A percentile compares a stretch with the other conserved stretches of the same genome.
These are phyloP conservation scores for Parietichytrium sp. DNA, from an alignment of 108 stramenopile species.

Conservation along the genomic window DNA sequence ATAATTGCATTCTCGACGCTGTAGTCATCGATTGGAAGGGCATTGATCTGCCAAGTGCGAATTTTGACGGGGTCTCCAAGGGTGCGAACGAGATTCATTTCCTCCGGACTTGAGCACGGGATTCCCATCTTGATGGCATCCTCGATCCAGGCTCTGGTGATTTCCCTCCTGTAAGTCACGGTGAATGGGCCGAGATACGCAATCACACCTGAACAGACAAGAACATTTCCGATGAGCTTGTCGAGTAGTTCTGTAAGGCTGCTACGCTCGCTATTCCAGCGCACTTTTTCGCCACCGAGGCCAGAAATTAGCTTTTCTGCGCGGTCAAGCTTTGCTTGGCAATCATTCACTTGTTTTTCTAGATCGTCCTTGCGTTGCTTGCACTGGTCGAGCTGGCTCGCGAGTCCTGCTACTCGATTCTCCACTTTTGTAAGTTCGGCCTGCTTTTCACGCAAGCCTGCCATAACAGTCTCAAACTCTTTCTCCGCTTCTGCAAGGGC, in stretches of 20 bases:
- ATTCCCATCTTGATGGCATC: slow-evolving; percentile 56
- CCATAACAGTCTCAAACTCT: slow-evolving; percentile 51
- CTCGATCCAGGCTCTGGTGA: slow-evolving; percentile 51
- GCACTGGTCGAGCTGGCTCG: slow-evolving; percentile 45
- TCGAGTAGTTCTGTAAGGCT: slow-evolving; percentile 43
- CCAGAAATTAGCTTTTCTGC: slow-evolving; percentile 64
- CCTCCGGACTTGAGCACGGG: slow-evolving; percentile 48
- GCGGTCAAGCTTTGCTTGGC: slow-evolving; percentile 59
- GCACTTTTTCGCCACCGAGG: slow-evolving; percentile 61
- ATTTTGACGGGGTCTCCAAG: slow-evolving; percentile 74
- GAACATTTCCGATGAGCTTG: slow-evolving; percentile 62
- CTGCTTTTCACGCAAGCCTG: slow-evolving; percentile 55
- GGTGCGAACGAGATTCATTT: slow-evolving; percentile 8
- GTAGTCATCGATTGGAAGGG: slow-evolving; percentile 60
- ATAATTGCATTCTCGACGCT: slow-evolving; percentile 63
- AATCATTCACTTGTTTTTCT: slow-evolving; percentile 47
- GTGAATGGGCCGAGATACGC: slow-evolving; percentile 70
- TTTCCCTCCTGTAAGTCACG: slow-evolving; percentile 44
- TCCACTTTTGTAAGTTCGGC: slow-evolving; percentile 54
- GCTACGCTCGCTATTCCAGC: slow-evolving; percentile 51
- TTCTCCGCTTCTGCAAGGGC: slow-evolving; percentile 62
- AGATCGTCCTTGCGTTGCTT: slow-evolving; percentile 33
- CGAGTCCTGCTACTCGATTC: slow-evolving; percentile 62
- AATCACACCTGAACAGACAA: slow-evolving; percentile 62
- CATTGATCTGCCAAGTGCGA: slow-evolving; percentile 78